phyloP scores from a whole-genome alignment of 2,329 filamentous ascomycete genomes.

The Apiospora pterosperma region DNA sequence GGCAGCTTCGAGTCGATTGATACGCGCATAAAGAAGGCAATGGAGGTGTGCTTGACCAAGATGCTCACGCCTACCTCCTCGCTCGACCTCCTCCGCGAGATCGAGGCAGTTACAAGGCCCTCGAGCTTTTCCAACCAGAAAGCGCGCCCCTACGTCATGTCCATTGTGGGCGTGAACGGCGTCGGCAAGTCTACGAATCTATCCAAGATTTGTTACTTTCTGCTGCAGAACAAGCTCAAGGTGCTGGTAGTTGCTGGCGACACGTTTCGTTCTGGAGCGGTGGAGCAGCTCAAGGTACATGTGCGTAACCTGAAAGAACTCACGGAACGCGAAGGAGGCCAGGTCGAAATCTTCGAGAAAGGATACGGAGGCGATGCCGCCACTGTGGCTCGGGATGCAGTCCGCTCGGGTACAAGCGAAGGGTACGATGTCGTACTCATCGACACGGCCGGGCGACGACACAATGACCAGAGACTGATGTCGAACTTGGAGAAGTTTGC shows the following conservation, averaged over 20 bases:
- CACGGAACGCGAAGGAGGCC: constrained; percentile 75
- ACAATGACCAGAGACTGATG: constrained; percentile 97
- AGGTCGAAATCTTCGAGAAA: constrained; percentile 91
- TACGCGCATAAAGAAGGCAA: constrained; percentile 76
- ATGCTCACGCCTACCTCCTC: constrained; percentile 96
- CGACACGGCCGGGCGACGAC: constrained; percentile 89
- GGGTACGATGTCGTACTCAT: constrained; percentile 93
- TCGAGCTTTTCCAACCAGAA: constrained; percentile 59
- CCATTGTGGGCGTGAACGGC: constrained; percentile 96
- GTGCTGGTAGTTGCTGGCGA: constrained; percentile 93
- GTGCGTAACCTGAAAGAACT: constrained; percentile 91
- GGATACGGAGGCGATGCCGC: constrained; percentile 98
- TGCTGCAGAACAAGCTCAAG: constrained; percentile 94
- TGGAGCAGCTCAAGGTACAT: constrained; percentile 94
- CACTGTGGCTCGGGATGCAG: constrained; percentile 89
- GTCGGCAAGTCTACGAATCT: constrained; percentile 98
- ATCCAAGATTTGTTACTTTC: constrained; percentile 96
- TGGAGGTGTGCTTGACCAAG: constrained; percentile 89
- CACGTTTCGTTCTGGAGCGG: constrained; percentile 94
- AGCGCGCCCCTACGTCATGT: constrained; percentile 89
- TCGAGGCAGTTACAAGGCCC: constrained; percentile 72
- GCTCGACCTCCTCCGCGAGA: constrained; percentile 89
- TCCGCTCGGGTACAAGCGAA: constrained; percentile 71
- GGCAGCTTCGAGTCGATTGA: constrained; percentile 88
- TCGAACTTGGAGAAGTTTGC: constrained; percentile 95